These are phyloP conservation scores for Kurtzmaniella quercitrusa DNA, from an alignment of 1,139 yeast genomes.

Conservation along the genomic window DNA sequence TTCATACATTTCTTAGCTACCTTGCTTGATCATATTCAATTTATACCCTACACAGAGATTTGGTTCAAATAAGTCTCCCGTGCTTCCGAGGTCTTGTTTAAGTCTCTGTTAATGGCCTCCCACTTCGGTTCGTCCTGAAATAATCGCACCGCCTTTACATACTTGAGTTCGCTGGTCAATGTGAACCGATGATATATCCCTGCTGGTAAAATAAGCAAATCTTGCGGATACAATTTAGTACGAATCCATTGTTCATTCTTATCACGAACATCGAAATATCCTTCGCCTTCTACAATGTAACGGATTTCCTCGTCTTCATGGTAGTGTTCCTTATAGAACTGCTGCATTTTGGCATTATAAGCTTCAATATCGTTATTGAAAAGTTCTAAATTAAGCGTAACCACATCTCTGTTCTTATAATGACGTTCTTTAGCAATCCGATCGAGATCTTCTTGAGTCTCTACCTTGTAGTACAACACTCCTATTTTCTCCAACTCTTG, in stretches of 20 bases:
- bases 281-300: conserved; percentile 83
- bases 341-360: conserved; percentile 60
- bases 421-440: conserved; percentile 61
- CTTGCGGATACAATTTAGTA: conserved; percentile 57
- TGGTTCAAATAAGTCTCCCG: conserved; percentile 27
- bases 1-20: neutral
- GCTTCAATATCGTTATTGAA: conserved; percentile 61
- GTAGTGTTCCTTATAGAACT: conserved; percentile 80
- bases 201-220: conserved; percentile 75
- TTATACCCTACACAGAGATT: conserved; percentile 19
- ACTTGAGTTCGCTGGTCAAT: conserved; percentile 50
- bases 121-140: conserved; percentile 96
- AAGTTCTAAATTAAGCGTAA: conserved; percentile 55
- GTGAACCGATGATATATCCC: conserved; percentile 94
- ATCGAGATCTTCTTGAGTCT: conserved; percentile 56
- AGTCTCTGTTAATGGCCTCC: conserved; percentile 75
- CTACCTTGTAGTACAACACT: conserved; percentile 59
- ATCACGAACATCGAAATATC: conserved; percentile 85
- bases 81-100: conserved; percentile 24
- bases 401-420: conserved; percentile 77
- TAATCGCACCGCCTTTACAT: conserved; percentile 73
- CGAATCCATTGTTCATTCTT: conserved; percentile 75
- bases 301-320: conserved; percentile 98
- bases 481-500: conserved; percentile 59
- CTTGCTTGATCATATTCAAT: neutral